These are phyloP conservation scores for Sutorius eximius DNA, from an alignment of 1,284 basidiomycete species.

Conservation along the genomic window DNA sequence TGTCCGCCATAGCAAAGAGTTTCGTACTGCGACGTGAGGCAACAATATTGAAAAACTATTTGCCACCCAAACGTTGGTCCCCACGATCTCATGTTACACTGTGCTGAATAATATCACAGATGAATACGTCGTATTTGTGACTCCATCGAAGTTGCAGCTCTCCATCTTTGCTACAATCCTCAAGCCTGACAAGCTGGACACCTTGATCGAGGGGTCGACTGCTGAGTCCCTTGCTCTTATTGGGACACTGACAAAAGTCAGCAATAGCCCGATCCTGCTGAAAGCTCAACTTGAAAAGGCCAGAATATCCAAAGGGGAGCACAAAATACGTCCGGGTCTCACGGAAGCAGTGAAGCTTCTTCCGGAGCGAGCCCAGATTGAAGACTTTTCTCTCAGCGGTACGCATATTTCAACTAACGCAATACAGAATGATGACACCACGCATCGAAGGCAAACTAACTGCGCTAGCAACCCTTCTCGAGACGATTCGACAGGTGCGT, in stretches of 20 bases:
- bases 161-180: conserved; percentile 80
- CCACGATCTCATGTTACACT: not conserved
- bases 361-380: conserved; percentile 60
- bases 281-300: conserved; percentile 49
- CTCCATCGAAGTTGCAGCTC: conserved; percentile 80
- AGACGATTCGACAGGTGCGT: conserved; percentile 58
- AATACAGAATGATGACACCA: not conserved
- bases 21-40: conserved; percentile 92
- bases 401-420: conserved; percentile 15
- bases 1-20: conserved; percentile 75
- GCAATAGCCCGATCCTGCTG: conserved; percentile 89
- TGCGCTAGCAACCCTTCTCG: conserved; percentile 74
- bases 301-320: conserved; percentile 34
- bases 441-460: conserved; percentile 73
- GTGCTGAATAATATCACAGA: conserved; percentile 46
- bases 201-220: conserved; percentile 64
- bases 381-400: conserved; percentile 81
- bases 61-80: conserved; percentile 85
- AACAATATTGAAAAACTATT: conserved; percentile 75
- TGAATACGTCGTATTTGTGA: conserved; percentile 92
- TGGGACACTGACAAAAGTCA: conserved; percentile 82
- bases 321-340: conserved; percentile 51
- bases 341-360: conserved; percentile 66
- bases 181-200: conserved; percentile 63
- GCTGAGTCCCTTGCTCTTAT: conserved; percentile 85